Percentiles rank a stretch among this genome's conserved stretches.
Conservation (phyloP, 2,329 filamentous ascomycete species). For the Pseudocercospora crystallina region DNA sequence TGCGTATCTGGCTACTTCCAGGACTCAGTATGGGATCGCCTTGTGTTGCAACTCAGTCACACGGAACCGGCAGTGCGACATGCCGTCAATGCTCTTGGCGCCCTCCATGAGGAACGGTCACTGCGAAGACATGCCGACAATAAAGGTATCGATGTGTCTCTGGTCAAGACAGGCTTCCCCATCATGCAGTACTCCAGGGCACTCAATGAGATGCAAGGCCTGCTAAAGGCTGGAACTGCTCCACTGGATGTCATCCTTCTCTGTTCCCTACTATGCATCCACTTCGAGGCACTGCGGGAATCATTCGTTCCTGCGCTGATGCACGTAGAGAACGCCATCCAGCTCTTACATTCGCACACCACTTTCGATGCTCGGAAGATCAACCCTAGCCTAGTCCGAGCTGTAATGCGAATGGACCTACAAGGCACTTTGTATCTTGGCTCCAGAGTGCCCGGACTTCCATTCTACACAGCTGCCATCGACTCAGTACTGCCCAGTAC, state of each 20-base stretch:
- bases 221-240: constrained; percentile 24
- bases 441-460: constrained; percentile 29
- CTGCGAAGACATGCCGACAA: constrained; percentile 18
- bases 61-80: constrained; percentile 33
- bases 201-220: constrained; percentile 29
- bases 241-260: constrained; percentile 32
- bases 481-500: constrained; percentile 28
- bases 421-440: constrained; percentile 31
- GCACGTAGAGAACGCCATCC: constrained; percentile 35
- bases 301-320: constrained; percentile 33
- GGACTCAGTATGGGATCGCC: constrained; percentile 32
- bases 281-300: constrained; percentile 36
- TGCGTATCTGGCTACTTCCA: constrained; percentile 33
- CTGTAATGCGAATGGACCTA: constrained; percentile 34
- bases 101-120: constrained; percentile 32
- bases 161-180: constrained; percentile 29
- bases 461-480: constrained; percentile 28
- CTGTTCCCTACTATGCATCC: constrained; percentile 34
- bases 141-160: constrained; percentile 20
- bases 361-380: constrained; percentile 26
- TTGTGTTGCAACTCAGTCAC: constrained; percentile 33
- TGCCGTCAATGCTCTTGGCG: constrained; percentile 34
- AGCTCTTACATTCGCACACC: constrained; percentile 27
- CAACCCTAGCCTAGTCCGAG: constrained; percentile 29
- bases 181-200: constrained; percentile 34